Evolutionary conservation across 1,284 basidiomycete species (phyloP).

Genomic region (Ceratorhiza oryzae-sativae): DNA sequence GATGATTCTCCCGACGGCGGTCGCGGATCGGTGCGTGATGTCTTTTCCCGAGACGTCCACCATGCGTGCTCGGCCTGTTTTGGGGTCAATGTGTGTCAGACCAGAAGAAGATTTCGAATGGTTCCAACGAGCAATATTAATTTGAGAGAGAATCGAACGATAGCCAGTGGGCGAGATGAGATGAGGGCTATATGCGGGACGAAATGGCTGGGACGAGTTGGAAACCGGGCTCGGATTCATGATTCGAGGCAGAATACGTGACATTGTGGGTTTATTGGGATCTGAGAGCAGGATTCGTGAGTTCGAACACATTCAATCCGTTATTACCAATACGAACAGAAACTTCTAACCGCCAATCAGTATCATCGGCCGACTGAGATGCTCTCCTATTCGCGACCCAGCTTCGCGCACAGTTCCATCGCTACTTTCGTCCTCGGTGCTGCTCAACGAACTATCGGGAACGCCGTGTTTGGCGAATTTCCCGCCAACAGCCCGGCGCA

Average conservation of each 20-base stretch:
- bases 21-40: conserved; percentile 71
- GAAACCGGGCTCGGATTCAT: neutral
- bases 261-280: neutral
- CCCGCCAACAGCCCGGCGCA: conserved; percentile 69
- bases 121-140: neutral
- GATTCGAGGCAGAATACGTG: neutral
- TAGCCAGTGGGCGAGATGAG: neutral
- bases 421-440: conserved; percentile 16
- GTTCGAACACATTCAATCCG: neutral
- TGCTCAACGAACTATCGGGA: conserved; percentile 27
- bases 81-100: conserved; percentile 73
- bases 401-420: conserved; percentile 27
- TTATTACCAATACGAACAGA: conserved; percentile 25
- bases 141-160: neutral
- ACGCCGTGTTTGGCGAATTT: conserved; percentile 83
- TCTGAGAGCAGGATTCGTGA: neutral
- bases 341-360: conserved; percentile 70
- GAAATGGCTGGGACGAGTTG: neutral
- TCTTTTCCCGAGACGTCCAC: conserved; percentile 76
- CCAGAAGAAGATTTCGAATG: conserved; percentile 40
- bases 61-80: conserved; percentile 74
- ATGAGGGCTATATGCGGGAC: conserved; percentile 1
- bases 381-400: conserved; percentile 21
- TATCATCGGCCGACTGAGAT: conserved; percentile 75
- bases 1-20: conserved; percentile 78